Base-by-base conservation (phyloP, 2,329 filamentous ascomycete genomes). In the Xylariaceae sp. region DNA sequence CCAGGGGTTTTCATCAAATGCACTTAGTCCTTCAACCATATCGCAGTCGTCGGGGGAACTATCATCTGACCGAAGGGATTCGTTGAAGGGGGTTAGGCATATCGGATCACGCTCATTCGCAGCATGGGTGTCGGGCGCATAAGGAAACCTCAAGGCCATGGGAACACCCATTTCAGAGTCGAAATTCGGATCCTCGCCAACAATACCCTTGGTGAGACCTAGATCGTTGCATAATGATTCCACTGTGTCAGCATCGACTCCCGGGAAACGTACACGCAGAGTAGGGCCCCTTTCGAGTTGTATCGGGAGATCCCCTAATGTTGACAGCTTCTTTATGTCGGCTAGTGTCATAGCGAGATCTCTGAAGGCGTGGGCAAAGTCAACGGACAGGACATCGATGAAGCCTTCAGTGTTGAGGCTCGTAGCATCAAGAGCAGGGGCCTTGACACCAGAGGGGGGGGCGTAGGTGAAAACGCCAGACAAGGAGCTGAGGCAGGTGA, bases 341-440 rank as follows among this genome's bases (percentile, higher is more conserved):
- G 88, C 88, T 68, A 94, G 82, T 1, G 93, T 82, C 4, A 85
- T 83, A 2, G 89, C 86, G 15, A 97, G 80, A 65, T 97, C 92
- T 74, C 93, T 90, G 61, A 97, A 76, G 1, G 91, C 88, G 55
- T 91, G 87, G 1, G 89, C 88, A 73, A 99, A 97, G 76, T 99
- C 94, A 50, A 87, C 83, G 17, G 90, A 90, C 7, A 99, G 83
- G 35, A 91, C 81, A 66, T 96, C 89, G 66, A 97, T 81, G 68
- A 97, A 87, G 50, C 90, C 90, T 51, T 92, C 86, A 42, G 88
- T 87, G 78, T 93, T 89, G 65, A 97, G 81, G 35, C 85, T 89
- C 49, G 87, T 78, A 57, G 76, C 72, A 15, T 79, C 76, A 34
- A 74, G 67, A 52, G 74, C 70, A 35, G 77, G 68, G 51, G 71